Percentiles rank a stretch among this genome's conserved stretches.
Conservation (phyloP, 345 rosid species). For the Dovyalis caffra region DNA sequence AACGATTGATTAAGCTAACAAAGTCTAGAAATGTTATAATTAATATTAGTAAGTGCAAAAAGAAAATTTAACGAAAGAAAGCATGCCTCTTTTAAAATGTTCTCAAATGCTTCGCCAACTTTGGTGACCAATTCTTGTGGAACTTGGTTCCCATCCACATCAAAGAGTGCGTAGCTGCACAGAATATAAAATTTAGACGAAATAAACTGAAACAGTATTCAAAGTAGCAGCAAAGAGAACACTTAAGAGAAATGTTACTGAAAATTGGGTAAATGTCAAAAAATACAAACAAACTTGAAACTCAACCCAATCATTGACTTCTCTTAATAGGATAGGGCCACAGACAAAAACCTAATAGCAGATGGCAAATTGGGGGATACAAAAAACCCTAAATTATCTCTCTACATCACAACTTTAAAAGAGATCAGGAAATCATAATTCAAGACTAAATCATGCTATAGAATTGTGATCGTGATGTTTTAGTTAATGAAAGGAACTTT, state of each 20-base stretch:
- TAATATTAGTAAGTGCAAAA: background rate
- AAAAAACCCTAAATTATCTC: background rate
- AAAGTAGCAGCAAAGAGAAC: background rate
- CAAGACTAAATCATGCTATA: background rate
- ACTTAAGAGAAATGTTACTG: background rate
- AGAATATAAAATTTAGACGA: background rate
- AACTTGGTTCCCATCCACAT: slow-evolving; percentile 80
- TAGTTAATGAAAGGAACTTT: background rate
- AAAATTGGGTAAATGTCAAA: background rate
- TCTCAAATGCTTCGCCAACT: slow-evolving; percentile 78
- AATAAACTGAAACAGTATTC: background rate
- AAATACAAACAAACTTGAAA: background rate
- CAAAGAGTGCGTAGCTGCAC: slow-evolving; percentile 76
- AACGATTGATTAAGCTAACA: background rate
- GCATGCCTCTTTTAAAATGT: slow-evolving; percentile 72
- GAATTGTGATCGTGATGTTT: background rate
- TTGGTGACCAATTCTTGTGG: slow-evolving; percentile 71
- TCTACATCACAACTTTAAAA: background rate
- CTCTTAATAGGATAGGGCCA: background rate
- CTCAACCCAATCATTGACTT: background rate
- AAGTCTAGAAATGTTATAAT: background rate
- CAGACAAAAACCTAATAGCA: background rate
- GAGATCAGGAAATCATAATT: background rate
- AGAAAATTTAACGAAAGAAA: background rate
- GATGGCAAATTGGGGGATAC: background rate